Evolutionary conservation across 2,329 filamentous ascomycete species (phyloP).

Genomic region (Diaporthe sp.): DNA sequence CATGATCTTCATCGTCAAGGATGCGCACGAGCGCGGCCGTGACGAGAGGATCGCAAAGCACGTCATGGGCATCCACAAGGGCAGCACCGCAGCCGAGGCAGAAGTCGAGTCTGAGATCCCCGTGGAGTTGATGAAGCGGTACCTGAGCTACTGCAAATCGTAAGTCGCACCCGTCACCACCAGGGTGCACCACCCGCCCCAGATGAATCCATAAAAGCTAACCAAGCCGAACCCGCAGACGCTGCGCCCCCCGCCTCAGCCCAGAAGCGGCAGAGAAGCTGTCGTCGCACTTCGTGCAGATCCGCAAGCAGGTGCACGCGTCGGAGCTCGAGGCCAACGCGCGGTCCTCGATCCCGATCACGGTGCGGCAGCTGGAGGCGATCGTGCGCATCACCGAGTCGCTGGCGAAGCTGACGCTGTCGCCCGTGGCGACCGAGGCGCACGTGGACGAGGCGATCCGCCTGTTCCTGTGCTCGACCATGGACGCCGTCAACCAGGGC

Average conservation of each 20-base stretch:
- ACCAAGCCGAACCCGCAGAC: slow-evolving; percentile 66
- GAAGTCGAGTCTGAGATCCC: slow-evolving; percentile 88
- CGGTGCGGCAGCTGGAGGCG: slow-evolving; percentile 95
- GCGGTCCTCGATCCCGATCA: slow-evolving; percentile 95
- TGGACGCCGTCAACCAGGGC: slow-evolving; percentile 96
- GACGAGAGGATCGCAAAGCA: slow-evolving; percentile 96
- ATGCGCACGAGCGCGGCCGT: slow-evolving; percentile 90
- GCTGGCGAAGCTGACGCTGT: slow-evolving; percentile 90
- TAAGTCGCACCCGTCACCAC: slow-evolving; percentile 61
- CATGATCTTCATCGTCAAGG: slow-evolving; percentile 99
- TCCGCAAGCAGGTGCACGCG: slow-evolving; percentile 92
- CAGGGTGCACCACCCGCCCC: background rate
- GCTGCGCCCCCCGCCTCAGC: slow-evolving; percentile 92
- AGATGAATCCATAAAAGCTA: slow-evolving; percentile 45
- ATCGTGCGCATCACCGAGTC: slow-evolving; percentile 98
- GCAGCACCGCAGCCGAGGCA: slow-evolving; percentile 85
- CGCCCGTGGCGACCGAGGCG: slow-evolving; percentile 86
- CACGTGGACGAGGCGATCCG: slow-evolving; percentile 98
- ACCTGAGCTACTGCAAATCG: slow-evolving; percentile 97
- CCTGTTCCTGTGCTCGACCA: slow-evolving; percentile 94
- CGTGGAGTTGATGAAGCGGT: slow-evolving; percentile 97
- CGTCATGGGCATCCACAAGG: slow-evolving; percentile 98
- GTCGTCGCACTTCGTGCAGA: slow-evolving; percentile 96
- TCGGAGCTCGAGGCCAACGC: slow-evolving; percentile 91
- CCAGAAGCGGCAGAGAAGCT: slow-evolving; percentile 95